Evolutionary conservation across 495 filamentous ascomycete genomes (phyloP).

Genomic region (Lophiotrema nucula): DNA sequence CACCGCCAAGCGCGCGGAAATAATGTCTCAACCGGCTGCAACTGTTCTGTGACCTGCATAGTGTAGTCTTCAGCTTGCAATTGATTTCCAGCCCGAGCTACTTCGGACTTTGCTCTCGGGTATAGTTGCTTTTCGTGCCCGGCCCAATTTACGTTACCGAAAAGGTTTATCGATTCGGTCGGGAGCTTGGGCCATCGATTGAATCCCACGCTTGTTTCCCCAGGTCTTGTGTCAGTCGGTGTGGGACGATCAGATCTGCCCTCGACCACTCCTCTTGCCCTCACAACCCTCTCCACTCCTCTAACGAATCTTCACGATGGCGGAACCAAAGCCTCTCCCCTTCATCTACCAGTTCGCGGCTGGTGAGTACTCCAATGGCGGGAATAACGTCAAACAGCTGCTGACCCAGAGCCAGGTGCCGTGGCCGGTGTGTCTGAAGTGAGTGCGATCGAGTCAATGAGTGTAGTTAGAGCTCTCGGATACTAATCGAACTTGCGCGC

Average conservation of each 20-base stretch:
- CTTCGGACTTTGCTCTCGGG: too few relatives aligned
- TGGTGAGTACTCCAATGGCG: slow-evolving; percentile 49
- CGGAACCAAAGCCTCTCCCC: slow-evolving; percentile 68
- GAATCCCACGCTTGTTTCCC: slow-evolving; percentile 12
- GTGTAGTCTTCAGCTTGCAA: too few relatives aligned
- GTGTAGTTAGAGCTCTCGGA: background rate
- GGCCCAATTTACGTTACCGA: too few relatives aligned
- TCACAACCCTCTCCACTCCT: slow-evolving; percentile 8
- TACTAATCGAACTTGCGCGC: slow-evolving; percentile 25
- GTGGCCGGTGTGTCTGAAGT: slow-evolving; percentile 92
- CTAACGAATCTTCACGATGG: slow-evolving; percentile 54
- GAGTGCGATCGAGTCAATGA: slow-evolving; percentile 39
- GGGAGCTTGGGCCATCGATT: too few relatives aligned
- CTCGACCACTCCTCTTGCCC: background rate
- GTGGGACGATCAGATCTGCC: too few relatives aligned
- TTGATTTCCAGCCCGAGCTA: too few relatives aligned
- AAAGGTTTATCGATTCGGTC: too few relatives aligned
- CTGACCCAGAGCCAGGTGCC: slow-evolving; percentile 52
- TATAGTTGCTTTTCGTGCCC: too few relatives aligned
- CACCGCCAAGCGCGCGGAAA: too few relatives aligned
- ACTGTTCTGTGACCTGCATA: too few relatives aligned
- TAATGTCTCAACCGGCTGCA: too few relatives aligned
- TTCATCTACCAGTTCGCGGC: slow-evolving; percentile 86
- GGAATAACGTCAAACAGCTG: slow-evolving; percentile 4
- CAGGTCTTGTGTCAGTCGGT: slow-evolving; percentile 14